These are phyloP conservation scores for Rhynchospora tenuis DNA, from an alignment of 176 grass and related monocot species.

Conservation along the genomic window DNA sequence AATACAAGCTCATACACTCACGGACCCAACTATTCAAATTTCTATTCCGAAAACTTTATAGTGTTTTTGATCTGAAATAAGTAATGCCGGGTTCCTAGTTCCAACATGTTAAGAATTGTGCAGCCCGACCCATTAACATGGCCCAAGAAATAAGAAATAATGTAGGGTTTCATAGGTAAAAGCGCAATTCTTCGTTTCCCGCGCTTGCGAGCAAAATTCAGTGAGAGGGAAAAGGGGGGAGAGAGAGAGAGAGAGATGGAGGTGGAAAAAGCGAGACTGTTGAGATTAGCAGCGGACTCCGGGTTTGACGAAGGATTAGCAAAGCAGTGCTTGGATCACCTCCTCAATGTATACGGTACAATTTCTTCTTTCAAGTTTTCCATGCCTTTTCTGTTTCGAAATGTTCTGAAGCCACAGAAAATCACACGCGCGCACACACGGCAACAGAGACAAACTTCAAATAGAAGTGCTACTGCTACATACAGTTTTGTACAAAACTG, in stretches of 20 bases:
- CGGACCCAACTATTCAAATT: too few relatives aligned
- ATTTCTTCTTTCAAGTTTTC: background rate
- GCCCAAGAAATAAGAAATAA: background rate
- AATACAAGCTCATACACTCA: too few relatives aligned
- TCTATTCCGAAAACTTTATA: too few relatives aligned
- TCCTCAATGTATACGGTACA: constrained; percentile 61
- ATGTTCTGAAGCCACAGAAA: background rate
- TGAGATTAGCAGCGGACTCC: constrained; percentile 34
- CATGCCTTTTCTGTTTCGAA: background rate
- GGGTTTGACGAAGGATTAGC: constrained; percentile 39
- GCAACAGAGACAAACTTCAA: background rate
- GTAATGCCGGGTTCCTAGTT: too few relatives aligned
- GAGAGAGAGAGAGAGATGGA: constrained; percentile 3
- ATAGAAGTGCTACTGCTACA: background rate
- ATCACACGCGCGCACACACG: background rate
- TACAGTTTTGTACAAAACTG: background rate
- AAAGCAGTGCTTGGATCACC: constrained; percentile 30
- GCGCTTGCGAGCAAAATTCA: background rate
- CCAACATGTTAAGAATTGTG: too few relatives aligned
- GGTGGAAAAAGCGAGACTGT: constrained; percentile 28
- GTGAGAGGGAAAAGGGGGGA: background rate
- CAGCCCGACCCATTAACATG: background rate
- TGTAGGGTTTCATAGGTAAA: background rate
- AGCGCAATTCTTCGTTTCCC: background rate
- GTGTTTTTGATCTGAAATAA: too few relatives aligned